Conservation (phyloP, 108 stramenopile genomes). For the Skeletonema menzelii region DNA sequence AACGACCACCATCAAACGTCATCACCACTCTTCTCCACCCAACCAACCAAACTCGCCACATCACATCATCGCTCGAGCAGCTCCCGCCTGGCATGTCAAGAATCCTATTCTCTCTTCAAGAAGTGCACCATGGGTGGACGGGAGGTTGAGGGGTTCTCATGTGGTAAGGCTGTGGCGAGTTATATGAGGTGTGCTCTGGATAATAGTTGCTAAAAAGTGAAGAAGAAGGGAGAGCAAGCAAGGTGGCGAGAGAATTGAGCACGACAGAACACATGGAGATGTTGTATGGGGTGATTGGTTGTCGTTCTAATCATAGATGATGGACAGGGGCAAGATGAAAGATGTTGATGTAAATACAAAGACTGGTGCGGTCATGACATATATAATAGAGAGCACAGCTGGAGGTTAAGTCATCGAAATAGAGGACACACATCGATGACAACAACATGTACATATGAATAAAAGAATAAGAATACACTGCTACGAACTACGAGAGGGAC, state of each 20-base stretch:
- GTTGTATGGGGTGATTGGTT: too few species aligned
- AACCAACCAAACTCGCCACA: neutral
- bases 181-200: slow-evolving; percentile 21
- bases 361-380: neutral
- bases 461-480: neutral
- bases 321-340: neutral
- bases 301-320: neutral
- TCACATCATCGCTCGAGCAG: neutral
- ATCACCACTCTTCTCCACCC: neutral
- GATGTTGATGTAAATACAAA: neutral
- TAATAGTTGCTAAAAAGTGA: neutral
- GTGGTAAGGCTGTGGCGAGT: slow-evolving; percentile 19
- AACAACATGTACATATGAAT: neutral
- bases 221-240: neutral
- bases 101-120: slow-evolving; percentile 19
- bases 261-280: neutral
- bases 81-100: slow-evolving; percentile 5
- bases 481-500: neutral
- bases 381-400: neutral
- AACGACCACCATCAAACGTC: neutral
- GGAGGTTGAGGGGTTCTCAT: slow-evolving; percentile 18
- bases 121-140: slow-evolving; percentile 2
- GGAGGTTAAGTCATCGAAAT: neutral
- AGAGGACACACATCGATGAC: neutral
- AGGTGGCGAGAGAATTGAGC: neutral